phyloP scores from a whole-genome alignment of 208 protist species.

The Acanthamoeba polyphaga region DNA sequence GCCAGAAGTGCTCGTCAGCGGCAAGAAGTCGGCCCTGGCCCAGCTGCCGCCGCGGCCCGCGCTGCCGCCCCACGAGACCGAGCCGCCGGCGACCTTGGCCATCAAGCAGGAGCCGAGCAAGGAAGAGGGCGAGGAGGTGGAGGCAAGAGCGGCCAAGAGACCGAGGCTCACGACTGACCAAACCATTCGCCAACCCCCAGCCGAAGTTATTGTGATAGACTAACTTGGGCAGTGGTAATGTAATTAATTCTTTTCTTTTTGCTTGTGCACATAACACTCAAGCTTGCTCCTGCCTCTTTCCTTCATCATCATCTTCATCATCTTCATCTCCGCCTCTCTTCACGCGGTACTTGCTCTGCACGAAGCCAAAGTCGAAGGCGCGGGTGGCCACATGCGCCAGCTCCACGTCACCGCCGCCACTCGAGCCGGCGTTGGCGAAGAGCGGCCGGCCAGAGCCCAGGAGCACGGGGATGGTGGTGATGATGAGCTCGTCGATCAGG shows the following conservation, averaged over 20 bases:
- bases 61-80: background rate
- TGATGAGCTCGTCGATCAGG: conserved; percentile 26
- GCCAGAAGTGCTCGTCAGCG: background rate
- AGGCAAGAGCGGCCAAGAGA: background rate
- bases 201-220: background rate
- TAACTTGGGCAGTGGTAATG: background rate
- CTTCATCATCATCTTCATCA: background rate
- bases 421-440: background rate
- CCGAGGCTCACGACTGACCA: background rate
- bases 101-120: background rate
- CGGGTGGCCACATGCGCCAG: background rate
- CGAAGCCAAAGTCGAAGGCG: background rate
- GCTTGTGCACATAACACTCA: background rate
- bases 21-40: conserved; percentile 50
- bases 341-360: background rate
- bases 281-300: background rate
- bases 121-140: background rate
- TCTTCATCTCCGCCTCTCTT: background rate
- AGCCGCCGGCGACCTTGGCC: background rate
- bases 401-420: background rate
- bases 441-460: background rate
- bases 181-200: too few relatives aligned
- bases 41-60: background rate
- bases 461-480: conserved; percentile 30
- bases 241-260: background rate